Evolutionary conservation across 2,329 filamentous ascomycete species (phyloP), one percentile per base, ranked within the genome.

Genomic region (Hortaea werneckii): DNA sequence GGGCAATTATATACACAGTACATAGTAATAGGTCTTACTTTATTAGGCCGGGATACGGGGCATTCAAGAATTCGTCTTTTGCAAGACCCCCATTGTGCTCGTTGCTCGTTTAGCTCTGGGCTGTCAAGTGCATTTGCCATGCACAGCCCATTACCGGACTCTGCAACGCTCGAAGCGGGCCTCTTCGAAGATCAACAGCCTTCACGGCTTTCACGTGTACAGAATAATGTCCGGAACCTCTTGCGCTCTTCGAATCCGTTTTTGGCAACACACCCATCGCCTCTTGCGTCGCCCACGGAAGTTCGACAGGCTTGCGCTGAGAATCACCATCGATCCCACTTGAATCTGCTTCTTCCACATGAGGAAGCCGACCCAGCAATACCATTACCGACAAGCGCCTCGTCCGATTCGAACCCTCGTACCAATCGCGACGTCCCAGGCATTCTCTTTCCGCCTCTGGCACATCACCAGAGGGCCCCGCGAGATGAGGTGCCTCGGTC

Each of bases 221-320:
- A 62, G 46, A 58, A 61, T 47, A 62, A 59, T 48, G 60, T 64
- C 34, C 53, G 61, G 41, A 54, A 61, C 42, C 56, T 63, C 13
- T 53, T 64, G 4, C 52, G 60, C 8, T n/a, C 9, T 2, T 35
- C 26, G 49, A 50, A 38, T 63, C 61, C 13, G 49, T 61, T 27
- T 54, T 59, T 7, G 34, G 29, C n/a, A 46, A 49, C n/a, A 41
- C 50, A 30, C 40, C 43, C 11, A 40, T 34, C 12, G 51, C 49
- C 6, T 37, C 49, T 6, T n/a, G 41, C 9, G 26, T 26, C 9
- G 30, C 42, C 12, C 49, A 42, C 13, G n/a, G 29, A 37, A 11
- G 43, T 42, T 20, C 45, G 40, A 34, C 44, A 29, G 29, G 20
- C 38, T 42, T 43, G 41, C 10, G 43, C 40, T 5, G 47, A 49